Evolutionary conservation across 1,284 basidiomycete genomes (phyloP), one percentile per base, ranked within the genome.

Genomic region (Cutaneotrichosporon sp.): DNA sequence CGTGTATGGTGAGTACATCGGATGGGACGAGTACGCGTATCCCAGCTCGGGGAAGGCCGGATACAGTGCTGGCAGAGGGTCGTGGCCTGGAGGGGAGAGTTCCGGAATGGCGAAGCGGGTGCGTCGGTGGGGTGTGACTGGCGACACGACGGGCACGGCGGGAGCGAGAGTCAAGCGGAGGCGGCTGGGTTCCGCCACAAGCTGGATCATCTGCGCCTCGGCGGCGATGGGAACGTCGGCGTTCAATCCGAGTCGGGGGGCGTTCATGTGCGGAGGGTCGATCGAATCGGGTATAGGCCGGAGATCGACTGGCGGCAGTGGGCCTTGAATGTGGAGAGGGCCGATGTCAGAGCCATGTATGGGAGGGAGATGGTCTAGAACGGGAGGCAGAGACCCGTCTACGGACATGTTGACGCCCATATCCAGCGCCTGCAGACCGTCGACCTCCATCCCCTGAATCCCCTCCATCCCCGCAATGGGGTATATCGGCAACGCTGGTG

Each of bases 1-100:
- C 21, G 10, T 26, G 51, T 53, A 53, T 8, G 51, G 31, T 6
- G 14, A 34, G 16, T 53, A 34, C 30, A 31, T 30, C 26, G 51
- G 30, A 34, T 53, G 31, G 14, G 51, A 34, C 51, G 51, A 30
- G 30, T 53, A 53, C 8, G 42, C 42, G 4, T 31, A 31, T 13
- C 38, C 55, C 5, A 56, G 55, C 5, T 56, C 55, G 21, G 55
- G 38, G 38, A 40, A 56, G 16, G 36, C 11, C 21, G 55, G 55
- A 16, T 56, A 56, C 11, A 56, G 22, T 10, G 55, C 55, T 8
- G 38, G 9, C 18, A 18, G 61, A 26, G 61, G 53, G 36, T 51
- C 50, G 21, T n/a, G 22, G 58, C 36, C 49, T 21, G 49, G 38
- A 16, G 51, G 51, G 7, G 56, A 49, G 38, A 42, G 46, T 8